phyloP scores from a whole-genome alignment of 768 basidiomycete species.

The Lactarius evosmus region DNA sequence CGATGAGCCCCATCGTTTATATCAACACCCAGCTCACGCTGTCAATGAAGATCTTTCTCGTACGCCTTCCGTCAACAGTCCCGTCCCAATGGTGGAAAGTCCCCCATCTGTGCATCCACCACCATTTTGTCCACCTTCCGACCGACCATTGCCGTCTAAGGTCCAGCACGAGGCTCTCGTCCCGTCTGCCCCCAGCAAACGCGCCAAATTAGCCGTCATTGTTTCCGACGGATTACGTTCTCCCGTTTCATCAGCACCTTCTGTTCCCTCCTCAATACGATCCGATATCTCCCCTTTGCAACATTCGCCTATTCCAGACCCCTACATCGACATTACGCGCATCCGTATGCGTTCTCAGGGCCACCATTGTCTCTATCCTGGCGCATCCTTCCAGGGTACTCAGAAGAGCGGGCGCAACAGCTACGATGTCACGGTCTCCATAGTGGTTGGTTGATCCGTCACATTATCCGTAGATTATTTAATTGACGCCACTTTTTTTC shows the following conservation, averaged over 20 bases:
- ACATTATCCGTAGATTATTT: neutral
- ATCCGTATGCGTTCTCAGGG: constrained; percentile 67
- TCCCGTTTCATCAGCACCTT: constrained; percentile 25
- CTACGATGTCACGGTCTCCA: constrained; percentile 91
- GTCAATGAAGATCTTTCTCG: constrained; percentile 16
- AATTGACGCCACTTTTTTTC: constrained; percentile 20
- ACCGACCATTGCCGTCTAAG: constrained; percentile 13
- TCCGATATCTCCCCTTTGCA: constrained; percentile 27
- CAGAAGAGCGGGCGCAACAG: constrained; percentile 93
- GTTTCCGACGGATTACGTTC: constrained; percentile 32
- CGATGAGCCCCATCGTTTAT: constrained; percentile 7
- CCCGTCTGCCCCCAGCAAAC: constrained; percentile 40
- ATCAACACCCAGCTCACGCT: constrained; percentile 11
- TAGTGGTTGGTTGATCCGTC: constrained; percentile 62
- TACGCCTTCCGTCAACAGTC: constrained; percentile 3
- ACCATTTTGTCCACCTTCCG: constrained; percentile 1
- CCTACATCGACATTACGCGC: constrained; percentile 71
- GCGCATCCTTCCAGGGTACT: constrained; percentile 83
- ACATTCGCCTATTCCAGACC: constrained; percentile 40
- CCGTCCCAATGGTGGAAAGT: constrained; percentile 8
- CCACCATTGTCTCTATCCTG: constrained; percentile 82
- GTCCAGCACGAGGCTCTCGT: constrained; percentile 6
- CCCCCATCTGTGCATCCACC: constrained; percentile 3
- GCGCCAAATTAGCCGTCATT: constrained; percentile 38
- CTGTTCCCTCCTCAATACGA: constrained; percentile 30